phyloP scores from a whole-genome alignment of 2,329 filamentous ascomycete species.

The Onygenales sp. region DNA sequence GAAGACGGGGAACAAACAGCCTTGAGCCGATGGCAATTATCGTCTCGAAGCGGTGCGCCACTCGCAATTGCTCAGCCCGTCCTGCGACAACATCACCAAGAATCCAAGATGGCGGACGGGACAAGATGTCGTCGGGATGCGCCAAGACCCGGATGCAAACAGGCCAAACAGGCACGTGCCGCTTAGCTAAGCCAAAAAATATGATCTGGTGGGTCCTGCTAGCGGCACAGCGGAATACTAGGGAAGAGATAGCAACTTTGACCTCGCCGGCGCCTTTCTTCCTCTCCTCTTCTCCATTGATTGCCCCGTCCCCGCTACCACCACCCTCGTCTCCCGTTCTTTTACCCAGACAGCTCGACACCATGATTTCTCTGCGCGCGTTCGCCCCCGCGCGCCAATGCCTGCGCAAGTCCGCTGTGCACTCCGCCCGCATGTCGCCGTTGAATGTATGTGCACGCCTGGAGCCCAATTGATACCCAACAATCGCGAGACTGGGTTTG shows the following conservation, averaged over 20 bases:
- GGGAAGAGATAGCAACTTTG: not conserved
- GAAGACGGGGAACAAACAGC: constrained; percentile 2
- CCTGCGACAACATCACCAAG: not conserved
- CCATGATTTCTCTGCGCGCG: constrained; percentile 75
- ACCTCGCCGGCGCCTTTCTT: not conserved
- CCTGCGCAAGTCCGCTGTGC: constrained; percentile 54
- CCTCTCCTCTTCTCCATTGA: not conserved
- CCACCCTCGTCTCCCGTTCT: not conserved
- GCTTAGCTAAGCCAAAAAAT: constrained; percentile 1
- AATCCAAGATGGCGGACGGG: too few species aligned
- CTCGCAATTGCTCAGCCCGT: not conserved
- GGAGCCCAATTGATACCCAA: too few species aligned
- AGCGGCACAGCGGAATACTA: not conserved
- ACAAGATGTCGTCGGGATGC: too few species aligned
- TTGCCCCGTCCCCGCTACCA: not conserved
- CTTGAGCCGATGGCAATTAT: not conserved
- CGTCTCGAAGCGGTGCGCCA: not conserved
- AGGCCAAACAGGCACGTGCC: not conserved
- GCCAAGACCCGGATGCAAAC: not conserved
- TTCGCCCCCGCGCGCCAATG: constrained; percentile 72
- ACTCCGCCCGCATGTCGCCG: constrained; percentile 38
- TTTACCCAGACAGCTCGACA: constrained; percentile 27
- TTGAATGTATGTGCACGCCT: constrained; percentile 45
- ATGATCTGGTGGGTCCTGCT: not conserved
- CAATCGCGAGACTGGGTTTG: constrained; percentile 6